Conservation (phyloP, 2,329 filamentous ascomycete species). For the Nannizziopsis barbatae region DNA sequence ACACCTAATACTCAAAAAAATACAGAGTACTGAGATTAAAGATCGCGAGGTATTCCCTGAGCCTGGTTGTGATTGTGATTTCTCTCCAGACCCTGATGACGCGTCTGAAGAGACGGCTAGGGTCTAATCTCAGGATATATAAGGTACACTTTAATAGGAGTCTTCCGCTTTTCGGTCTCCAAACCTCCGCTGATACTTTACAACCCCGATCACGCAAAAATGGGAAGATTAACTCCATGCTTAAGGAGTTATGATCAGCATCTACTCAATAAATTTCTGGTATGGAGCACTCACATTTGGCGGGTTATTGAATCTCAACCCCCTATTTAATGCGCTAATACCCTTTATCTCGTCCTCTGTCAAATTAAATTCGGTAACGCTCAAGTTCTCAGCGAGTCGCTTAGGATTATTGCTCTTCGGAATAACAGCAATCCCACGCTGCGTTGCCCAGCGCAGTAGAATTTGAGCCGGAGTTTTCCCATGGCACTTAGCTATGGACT, state of each 20-base stretch:
- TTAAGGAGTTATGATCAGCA: constrained; percentile 23
- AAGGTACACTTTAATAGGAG: too few species aligned
- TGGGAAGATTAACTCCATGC: constrained; percentile 41
- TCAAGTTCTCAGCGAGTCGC: constrained; percentile 54
- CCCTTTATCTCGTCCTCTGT: constrained; percentile 53
- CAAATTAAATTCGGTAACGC: constrained; percentile 55
- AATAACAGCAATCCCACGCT: constrained; percentile 69
- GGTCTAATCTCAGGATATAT: too few species aligned
- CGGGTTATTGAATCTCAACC: constrained; percentile 67
- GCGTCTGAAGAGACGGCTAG: too few species aligned
- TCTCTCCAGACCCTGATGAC: too few species aligned
- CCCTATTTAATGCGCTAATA: constrained; percentile 54
- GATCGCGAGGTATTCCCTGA: too few species aligned
- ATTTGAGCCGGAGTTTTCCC: constrained; percentile 67
- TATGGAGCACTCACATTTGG: constrained; percentile 41
- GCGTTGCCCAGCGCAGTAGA: constrained; percentile 76
- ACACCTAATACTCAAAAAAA: too few species aligned
- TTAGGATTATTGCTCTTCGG: constrained; percentile 58
- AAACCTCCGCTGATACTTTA: too few species aligned
- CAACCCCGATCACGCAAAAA: constrained; percentile 35
- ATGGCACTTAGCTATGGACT: constrained; percentile 55
- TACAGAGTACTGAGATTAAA: too few species aligned
- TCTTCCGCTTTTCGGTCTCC: too few species aligned
- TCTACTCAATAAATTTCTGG: not conserved
- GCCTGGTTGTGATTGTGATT: too few species aligned